Evolutionary conservation across 179 eudicot species (phyloP).

Genomic region (Patellifolia procumbens): DNA sequence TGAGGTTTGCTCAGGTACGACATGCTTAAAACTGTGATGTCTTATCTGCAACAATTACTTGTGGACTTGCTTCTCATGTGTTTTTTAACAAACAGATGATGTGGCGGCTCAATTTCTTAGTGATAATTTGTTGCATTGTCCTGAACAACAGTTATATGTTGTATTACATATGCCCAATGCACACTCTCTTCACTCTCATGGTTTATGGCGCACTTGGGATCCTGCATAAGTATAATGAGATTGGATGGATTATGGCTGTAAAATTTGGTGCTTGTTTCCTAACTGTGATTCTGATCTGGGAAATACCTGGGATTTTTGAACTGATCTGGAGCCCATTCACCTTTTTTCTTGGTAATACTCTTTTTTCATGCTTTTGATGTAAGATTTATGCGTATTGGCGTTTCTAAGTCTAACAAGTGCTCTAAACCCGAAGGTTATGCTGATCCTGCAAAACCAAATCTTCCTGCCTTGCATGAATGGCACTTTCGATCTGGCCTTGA

Average conservation of each 20-base stretch:
- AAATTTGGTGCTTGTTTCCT: constrained; percentile 75
- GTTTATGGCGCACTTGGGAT: constrained; percentile 96
- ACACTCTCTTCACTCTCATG: constrained; percentile 97
- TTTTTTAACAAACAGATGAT: constrained; percentile 71
- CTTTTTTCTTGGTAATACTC: constrained; percentile 66
- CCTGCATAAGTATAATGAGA: constrained; percentile 75
- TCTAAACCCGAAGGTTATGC: constrained; percentile 59
- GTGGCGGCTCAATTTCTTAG: constrained; percentile 99
- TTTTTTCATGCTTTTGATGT: constrained; percentile 14
- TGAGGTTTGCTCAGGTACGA: constrained; percentile 88
- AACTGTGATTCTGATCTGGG: constrained; percentile 86
- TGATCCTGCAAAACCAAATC: constrained; percentile 73
- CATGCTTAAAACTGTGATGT: constrained; percentile 11
- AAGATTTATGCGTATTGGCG: constrained; percentile 6
- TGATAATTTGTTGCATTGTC: constrained; percentile 70
- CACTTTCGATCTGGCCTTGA: constrained; percentile 97
- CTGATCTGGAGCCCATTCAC: constrained; percentile 81
- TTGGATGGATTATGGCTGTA: constrained; percentile 66
- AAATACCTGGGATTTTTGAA: constrained; percentile 89
- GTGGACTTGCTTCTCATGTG: constrained; percentile 24
- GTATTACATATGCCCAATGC: constrained; percentile 98
- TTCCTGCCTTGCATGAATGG: constrained; percentile 79
- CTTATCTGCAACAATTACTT: constrained; percentile 2
- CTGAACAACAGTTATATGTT: constrained; percentile 79
- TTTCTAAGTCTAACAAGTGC: constrained; percentile 19